Percentiles rank a stretch among this genome's conserved stretches.
Evolutionary conservation across 164 flowering plant genomes (phyloP).

Genomic region (Tetrastigma voinierianum): DNA sequence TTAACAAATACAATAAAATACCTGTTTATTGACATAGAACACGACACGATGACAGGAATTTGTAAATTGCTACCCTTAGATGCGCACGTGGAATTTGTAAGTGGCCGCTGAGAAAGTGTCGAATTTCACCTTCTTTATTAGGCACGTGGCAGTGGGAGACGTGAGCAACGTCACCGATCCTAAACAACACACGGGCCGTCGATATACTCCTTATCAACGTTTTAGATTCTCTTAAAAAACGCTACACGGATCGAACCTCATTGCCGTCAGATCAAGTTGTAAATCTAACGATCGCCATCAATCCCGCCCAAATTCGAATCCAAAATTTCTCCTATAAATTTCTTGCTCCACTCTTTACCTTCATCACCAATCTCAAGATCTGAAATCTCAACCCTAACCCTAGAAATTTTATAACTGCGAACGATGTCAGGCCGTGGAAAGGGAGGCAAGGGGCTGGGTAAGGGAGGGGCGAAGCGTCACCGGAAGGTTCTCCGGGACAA

Average conservation of each 20-base stretch:
- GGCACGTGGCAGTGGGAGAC: too few species aligned
- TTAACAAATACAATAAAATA: too few species aligned
- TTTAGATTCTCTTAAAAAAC: not conserved
- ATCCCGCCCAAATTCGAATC: not conserved
- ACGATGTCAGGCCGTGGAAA: slow-evolving; percentile 26
- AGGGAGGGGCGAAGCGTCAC: slow-evolving; percentile 28
- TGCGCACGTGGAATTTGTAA: too few species aligned
- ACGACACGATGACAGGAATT: too few species aligned
- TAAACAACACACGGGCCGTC: not conserved
- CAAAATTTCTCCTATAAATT: not conserved
- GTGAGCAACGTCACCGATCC: too few species aligned
- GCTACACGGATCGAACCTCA: not conserved
- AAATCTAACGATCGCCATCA: not conserved
- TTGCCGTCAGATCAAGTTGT: not conserved
- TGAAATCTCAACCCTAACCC: not conserved
- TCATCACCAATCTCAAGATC: not conserved
- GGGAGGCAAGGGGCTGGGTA: slow-evolving; percentile 26
- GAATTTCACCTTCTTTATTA: too few species aligned
- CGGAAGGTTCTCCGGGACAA: slow-evolving; percentile 24
- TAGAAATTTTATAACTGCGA: too few species aligned
- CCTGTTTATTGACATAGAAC: too few species aligned
- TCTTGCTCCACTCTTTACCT: not conserved
- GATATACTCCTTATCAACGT: not conserved
- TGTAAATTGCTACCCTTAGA: too few species aligned
- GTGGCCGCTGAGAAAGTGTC: too few species aligned